Evolutionary conservation across 73 alveolate species (phyloP).

Genomic region (Uronychia binucleata): DNA sequence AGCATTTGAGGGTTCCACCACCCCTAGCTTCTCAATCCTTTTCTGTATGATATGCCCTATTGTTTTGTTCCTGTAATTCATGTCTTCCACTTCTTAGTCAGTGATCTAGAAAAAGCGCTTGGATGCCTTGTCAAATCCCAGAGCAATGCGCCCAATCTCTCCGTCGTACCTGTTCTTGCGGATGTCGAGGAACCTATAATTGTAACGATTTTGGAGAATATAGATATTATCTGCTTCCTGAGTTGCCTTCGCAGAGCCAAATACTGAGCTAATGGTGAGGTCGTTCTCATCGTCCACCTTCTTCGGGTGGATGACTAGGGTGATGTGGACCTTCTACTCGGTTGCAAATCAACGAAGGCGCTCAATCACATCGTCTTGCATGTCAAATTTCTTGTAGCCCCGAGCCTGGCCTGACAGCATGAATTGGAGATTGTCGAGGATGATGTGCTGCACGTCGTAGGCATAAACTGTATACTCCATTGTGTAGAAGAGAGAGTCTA

Average conservation of each 20-base stretch:
- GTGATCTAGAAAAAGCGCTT: constrained; percentile 78
- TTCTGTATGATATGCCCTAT: constrained; percentile 10
- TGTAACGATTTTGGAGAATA: constrained; percentile 73
- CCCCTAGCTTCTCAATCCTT: constrained; percentile 38
- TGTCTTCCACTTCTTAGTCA: constrained; percentile 51
- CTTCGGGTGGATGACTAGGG: constrained; percentile 91
- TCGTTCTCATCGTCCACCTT: constrained; percentile 91
- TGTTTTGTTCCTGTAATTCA: constrained; percentile 9
- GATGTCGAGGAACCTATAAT: constrained; percentile 70
- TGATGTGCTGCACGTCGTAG: constrained; percentile 76
- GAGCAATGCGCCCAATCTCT: constrained; percentile 76
- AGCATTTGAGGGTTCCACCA: constrained; percentile 40
- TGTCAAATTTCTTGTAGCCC: constrained; percentile 77
- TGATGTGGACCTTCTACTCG: constrained; percentile 76
- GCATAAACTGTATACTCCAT: constrained; percentile 87
- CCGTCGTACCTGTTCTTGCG: constrained; percentile 92
- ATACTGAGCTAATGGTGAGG: constrained; percentile 73
- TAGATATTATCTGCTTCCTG: constrained; percentile 90
- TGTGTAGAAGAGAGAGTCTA: constrained; percentile 69
- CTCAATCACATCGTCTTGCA: constrained; percentile 73
- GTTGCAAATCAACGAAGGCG: constrained; percentile 77
- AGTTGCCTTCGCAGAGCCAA: constrained; percentile 91
- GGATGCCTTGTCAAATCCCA: constrained; percentile 71
- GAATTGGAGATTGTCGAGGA: constrained; percentile 88
- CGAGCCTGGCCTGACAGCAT: constrained; percentile 82